Evolutionary conservation across 169 alveolate genomes (phyloP).

Genomic region (Eimeria brunetti): DNA sequence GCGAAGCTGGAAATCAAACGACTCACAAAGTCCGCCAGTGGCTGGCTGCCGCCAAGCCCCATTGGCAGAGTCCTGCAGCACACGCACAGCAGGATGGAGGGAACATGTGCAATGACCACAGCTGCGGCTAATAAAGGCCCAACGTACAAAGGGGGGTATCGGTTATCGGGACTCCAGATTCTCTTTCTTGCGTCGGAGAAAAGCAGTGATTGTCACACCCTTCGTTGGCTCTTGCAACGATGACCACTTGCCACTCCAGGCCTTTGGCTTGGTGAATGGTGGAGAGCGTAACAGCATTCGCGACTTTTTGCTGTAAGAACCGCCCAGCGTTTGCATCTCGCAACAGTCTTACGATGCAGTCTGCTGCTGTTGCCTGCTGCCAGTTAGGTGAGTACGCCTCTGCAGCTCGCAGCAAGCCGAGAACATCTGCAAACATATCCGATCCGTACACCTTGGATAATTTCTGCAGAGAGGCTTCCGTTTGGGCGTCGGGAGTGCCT

Average conservation of each 20-base stretch:
- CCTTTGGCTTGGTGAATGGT: constrained; percentile 92
- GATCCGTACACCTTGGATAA: constrained; percentile 6
- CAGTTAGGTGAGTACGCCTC: constrained; percentile 83
- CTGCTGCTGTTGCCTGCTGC: constrained; percentile 82
- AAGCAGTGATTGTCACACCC: constrained; percentile 12
- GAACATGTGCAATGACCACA: neutral
- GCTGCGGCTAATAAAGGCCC: neutral
- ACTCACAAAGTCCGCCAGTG: constrained; percentile 58
- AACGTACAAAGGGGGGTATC: neutral
- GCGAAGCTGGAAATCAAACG: constrained; percentile 39
- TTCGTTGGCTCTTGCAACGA: constrained; percentile 84
- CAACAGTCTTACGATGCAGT: constrained; percentile 81
- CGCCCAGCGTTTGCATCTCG: constrained; percentile 81
- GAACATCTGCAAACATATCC: constrained; percentile 59
- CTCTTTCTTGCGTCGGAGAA: neutral
- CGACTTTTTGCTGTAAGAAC: constrained; percentile 66
- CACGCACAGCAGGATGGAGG: neutral
- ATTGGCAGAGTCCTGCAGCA: constrained; percentile 63
- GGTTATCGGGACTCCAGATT: neutral
- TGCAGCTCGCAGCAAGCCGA: constrained; percentile 73
- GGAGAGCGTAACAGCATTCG: constrained; percentile 85
- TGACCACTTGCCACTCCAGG: constrained; percentile 89
- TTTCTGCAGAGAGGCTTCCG: constrained; percentile 18
- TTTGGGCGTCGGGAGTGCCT: neutral
- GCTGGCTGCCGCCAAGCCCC: constrained; percentile 68